phyloP scores from a whole-genome alignment of 2,329 filamentous ascomycete genomes.

The Claviceps citrina region DNA sequence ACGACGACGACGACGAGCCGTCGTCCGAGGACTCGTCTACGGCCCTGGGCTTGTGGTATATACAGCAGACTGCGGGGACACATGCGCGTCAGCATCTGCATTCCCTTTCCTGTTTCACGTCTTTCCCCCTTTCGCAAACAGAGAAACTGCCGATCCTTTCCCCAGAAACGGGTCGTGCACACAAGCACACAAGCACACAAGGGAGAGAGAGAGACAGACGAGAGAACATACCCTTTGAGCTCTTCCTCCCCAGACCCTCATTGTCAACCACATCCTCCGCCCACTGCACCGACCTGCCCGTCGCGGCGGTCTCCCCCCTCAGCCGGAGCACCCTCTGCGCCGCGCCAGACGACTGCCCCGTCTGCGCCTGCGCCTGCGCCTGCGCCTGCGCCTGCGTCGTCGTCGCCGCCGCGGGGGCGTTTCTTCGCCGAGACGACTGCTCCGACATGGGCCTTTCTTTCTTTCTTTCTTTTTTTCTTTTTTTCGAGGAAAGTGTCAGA shows the following conservation, averaged over 20 bases:
- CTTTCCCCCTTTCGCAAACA: too few relatives aligned
- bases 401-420: not conserved
- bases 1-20: conserved; percentile 42
- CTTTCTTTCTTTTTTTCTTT: not conserved
- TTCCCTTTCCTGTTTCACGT: too few relatives aligned
- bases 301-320: conserved; percentile 30
- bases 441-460: conserved; percentile 3
- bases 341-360: conserved; percentile 14
- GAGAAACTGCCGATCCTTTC: too few relatives aligned
- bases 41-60: conserved; percentile 76
- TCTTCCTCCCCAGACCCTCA: conserved; percentile 85
- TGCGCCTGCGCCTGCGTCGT: conserved; percentile 5
- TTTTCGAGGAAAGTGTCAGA: too few relatives aligned
- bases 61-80: conserved; percentile 99
- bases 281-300: conserved; percentile 64
- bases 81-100: too few relatives aligned
- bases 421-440: not conserved
- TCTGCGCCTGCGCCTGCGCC: conserved; percentile 13
- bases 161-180: too few relatives aligned
- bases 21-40: conserved; percentile 74
- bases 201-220: not conserved
- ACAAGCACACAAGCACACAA: too few relatives aligned
- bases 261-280: conserved; percentile 89
- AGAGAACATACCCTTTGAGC: conserved; percentile 57
- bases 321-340: conserved; percentile 32